Evolutionary conservation across 2,329 filamentous ascomycete species (phyloP), one percentile per base, ranked within the genome.

Genomic region (Cryoendolithus antarcticus): DNA sequence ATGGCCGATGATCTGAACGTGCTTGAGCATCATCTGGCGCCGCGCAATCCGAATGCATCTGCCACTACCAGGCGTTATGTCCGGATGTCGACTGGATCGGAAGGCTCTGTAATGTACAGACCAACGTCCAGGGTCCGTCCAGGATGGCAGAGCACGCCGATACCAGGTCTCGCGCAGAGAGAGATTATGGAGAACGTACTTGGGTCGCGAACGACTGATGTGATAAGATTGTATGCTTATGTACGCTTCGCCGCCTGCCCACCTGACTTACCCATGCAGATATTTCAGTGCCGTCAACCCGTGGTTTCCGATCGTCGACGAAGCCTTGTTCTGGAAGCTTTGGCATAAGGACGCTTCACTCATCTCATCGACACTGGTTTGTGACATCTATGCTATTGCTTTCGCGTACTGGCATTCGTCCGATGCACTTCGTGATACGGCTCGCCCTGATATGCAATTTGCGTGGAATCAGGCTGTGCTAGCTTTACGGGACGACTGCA

Each of bases 51-150:
- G 7, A 49, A 45, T 7, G 47, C 42, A 7, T 52, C 57, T 12
- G 40, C 44, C 8, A 40, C 53, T 9, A 12, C 9, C 8, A 64
- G 62, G 24, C 64, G 62, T 10, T 73, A 72, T 42, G 68, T 69
- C 34, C 66, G 69, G 6, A 63, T 72, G 21, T 67, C 66, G 2
- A 69, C 64, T 37, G 64, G 58, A 38, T 46, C 52, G 4, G 58
- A 64, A 11, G 54, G 62, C 35, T 57, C 61, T 4, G 56, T 64
- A 4, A 54, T 63, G 2, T 64, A 64, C 35, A 50, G 61, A 6
- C 69, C 68, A 4, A 66, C 73, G 3, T 67, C 69, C 7, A 58
- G 67, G 30, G 65, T 66, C 36, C 62, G 70, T 37, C 64, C 66
- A 41, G 70, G 69, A 11, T 13, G 35, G 5, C 32, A 32, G 5